Percentiles rank a stretch among this genome's conserved stretches.
These are phyloP conservation scores for Theobroma cacao DNA, from an alignment of 345 rosid genomes.

Conservation along the genomic window DNA sequence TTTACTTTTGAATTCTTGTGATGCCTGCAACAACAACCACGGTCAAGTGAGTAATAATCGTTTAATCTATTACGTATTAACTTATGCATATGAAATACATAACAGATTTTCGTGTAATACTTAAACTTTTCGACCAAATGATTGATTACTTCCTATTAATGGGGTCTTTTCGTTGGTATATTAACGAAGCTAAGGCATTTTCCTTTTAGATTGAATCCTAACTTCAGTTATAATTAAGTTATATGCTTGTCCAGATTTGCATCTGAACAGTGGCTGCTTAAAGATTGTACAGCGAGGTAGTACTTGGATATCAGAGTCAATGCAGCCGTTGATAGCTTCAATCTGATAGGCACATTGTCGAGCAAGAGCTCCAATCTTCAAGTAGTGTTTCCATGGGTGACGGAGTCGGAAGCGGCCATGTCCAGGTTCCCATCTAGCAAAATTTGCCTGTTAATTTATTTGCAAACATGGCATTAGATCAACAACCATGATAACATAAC, in stretches of 20 bases:
- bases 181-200: too few species aligned
- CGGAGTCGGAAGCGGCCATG: conserved; percentile 66
- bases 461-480: neutral
- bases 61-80: too few species aligned
- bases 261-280: neutral
- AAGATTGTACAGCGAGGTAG: neutral
- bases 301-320: conserved; percentile 50
- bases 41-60: neutral
- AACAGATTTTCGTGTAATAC: too few species aligned
- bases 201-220: too few species aligned
- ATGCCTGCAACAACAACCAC: conserved; percentile 37
- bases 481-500: neutral
- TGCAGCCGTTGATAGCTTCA: conserved; percentile 55
- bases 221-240: neutral
- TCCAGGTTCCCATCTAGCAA: conserved; percentile 85
- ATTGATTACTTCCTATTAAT: too few species aligned
- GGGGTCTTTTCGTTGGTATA: too few species aligned
- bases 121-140: too few species aligned
- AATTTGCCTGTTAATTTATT: conserved; percentile 55
- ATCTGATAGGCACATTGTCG: conserved; percentile 77
- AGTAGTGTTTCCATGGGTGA: conserved; percentile 79
- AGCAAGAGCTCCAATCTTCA: conserved; percentile 54
- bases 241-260: neutral
- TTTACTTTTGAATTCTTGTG: conserved; percentile 37
- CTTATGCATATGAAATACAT: too few species aligned